Evolutionary conservation across 1,284 basidiomycete species (phyloP).

Genomic region (Tilletia horrida): DNA sequence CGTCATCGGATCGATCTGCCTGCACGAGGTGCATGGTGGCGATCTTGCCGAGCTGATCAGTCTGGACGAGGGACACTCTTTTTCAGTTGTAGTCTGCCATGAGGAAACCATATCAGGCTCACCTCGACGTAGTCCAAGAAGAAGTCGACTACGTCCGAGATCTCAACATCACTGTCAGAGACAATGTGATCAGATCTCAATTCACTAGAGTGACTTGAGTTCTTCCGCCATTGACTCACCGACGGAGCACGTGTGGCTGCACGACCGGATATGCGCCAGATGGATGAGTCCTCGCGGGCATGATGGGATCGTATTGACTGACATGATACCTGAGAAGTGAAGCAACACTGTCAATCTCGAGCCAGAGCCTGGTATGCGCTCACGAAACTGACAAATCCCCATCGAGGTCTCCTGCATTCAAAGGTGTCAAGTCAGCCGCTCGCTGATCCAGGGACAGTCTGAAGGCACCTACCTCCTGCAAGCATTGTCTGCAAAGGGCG

Average conservation of each 20-base stretch:
- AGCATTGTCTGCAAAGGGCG: constrained; percentile 34
- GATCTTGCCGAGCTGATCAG: constrained; percentile 63
- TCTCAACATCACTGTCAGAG: constrained; percentile 38
- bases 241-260: constrained; percentile 59
- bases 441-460: not conserved
- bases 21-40: constrained; percentile 65
- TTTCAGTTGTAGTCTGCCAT: no score
- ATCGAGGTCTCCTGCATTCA: constrained; percentile 25
- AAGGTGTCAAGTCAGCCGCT: constrained; percentile 16
- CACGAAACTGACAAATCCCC: constrained; percentile 26
- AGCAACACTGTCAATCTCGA: not conserved
- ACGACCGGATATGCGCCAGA: constrained; percentile 64
- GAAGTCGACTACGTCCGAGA: constrained; percentile 70
- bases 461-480: not conserved
- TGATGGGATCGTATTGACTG: constrained; percentile 59
- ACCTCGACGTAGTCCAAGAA: constrained; percentile 62
- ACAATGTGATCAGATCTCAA: not conserved
- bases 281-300: constrained; percentile 57
- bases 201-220: not conserved
- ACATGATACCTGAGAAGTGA: constrained; percentile 58
- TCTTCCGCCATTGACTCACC: constrained; percentile 56
- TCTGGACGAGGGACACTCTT: constrained; percentile 61
- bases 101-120: not conserved
- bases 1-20: constrained; percentile 64
- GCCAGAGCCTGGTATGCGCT: no score